Base-by-base conservation (phyloP, 345 rosid species). In the Salix udensis region DNA sequence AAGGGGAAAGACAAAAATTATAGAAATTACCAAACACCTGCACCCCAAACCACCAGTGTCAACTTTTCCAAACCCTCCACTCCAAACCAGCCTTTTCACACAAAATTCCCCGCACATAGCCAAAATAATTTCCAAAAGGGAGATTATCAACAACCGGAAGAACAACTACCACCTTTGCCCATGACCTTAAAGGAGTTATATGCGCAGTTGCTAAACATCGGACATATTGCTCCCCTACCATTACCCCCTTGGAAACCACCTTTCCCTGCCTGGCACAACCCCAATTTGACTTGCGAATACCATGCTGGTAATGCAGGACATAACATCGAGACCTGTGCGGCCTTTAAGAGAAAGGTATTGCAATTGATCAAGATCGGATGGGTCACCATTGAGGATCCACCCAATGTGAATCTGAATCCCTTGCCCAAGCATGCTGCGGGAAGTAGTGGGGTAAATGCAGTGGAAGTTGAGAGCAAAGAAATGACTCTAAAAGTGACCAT, bases 171-270 rank as follows among this genome's bases (percentile, higher is more conserved):
- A 15, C 53, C 53, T 15, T 4, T 48, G 18, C 21, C 53, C 1
- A 15, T 48, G 0, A 48, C 53, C 21, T 0, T 15, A 0, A 48
- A 48, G 1, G 52, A 48, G 19, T 14, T 48, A 14, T 48, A 48
- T 15, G 52, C 52, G 0, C 0, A 48, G 0, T 12, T 48, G 1
- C 5, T 48, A 0, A 48, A 1, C 4, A 48, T 31, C 3, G 34
- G 34, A 4, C 34, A 31, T 3, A 31, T 31, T 31, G 34, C 5
- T 31, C 34, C 34, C 34, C 34, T 48, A 48, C 19, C 52, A 3
- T 0, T 48, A 48, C 52, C 52, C 0, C 52, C 19, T 48, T 0
- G 0, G 1, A 0, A 3, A 1, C 52, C 52, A 48, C 52, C 52
- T 15, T 48, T 48, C 52, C 53, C 6, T 48, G 0, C 6, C 0